These are phyloP conservation scores for Daedalea quercina DNA, from an alignment of 768 basidiomycete genomes.

Conservation along the genomic window DNA sequence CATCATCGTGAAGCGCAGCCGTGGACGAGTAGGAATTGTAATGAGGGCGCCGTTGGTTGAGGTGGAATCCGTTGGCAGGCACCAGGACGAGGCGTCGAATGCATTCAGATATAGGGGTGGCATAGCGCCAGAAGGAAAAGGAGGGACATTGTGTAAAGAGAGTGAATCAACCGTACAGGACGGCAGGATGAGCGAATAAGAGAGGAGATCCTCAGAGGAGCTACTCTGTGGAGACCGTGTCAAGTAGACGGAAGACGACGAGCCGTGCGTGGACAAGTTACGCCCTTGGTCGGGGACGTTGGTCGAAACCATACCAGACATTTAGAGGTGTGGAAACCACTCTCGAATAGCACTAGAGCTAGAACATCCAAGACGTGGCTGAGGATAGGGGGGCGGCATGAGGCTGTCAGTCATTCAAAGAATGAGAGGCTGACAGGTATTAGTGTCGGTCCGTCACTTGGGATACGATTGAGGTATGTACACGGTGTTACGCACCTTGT, in stretches of 20 bases:
- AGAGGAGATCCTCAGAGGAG: slow-evolving; percentile 15
- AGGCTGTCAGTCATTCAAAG: too few species aligned
- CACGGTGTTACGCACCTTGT: too few species aligned
- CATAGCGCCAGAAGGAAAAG: slow-evolving; percentile 24
- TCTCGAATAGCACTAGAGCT: too few species aligned
- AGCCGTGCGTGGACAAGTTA: neutral
- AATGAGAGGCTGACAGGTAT: neutral
- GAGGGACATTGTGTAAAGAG: slow-evolving; percentile 20
- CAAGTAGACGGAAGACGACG: neutral
- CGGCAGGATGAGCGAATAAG: slow-evolving; percentile 14
- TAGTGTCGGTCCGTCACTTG: too few species aligned
- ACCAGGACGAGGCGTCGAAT: slow-evolving; percentile 17
- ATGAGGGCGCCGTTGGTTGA: slow-evolving; percentile 17
- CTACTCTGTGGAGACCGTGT: slow-evolving; percentile 2
- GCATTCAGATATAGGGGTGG: slow-evolving; percentile 23
- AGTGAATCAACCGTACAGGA: slow-evolving; percentile 13
- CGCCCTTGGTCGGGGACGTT: neutral
- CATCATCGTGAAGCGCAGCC: slow-evolving; percentile 28
- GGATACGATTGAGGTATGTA: too few species aligned
- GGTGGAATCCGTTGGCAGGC: slow-evolving; percentile 4
- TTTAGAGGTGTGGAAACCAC: neutral
- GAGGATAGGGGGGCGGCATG: too few species aligned
- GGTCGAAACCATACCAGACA: neutral
- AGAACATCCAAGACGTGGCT: too few species aligned
- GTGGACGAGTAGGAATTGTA: slow-evolving; percentile 29